Evolutionary conservation across 768 basidiomycete genomes (phyloP), one percentile per base, ranked within the genome.

Genomic region (Tylopilus subfusipes): DNA sequence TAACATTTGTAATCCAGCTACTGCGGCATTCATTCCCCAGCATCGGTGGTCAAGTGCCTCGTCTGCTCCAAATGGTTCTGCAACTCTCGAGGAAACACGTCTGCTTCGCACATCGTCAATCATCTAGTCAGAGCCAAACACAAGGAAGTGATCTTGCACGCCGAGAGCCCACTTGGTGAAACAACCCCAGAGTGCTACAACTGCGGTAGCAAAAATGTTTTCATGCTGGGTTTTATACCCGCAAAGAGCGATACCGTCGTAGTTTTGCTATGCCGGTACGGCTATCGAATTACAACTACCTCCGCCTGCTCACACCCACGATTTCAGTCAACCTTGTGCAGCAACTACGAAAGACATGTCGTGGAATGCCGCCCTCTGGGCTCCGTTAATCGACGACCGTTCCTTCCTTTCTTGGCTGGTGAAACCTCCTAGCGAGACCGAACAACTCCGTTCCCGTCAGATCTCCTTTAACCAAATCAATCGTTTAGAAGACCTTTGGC

Each of bases 341-440:
- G 91, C 94, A 4, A 88, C 97, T 56, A 93, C 92, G 18, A 95
- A 95, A 68, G 97, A 99, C 68, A 98, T 98, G 64, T 94, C 93
- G 2, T 99, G 97, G 97, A 98, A 99, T 64, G 90, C 95, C 5
- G 81, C 92, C 0, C 84, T 98, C 39, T 99, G 97, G 97, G 94
- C 94, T 11, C 96, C 97, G 13, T 84, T 99, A 58, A 99, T 99
- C 58, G 97, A 99, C 63, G 97, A 99, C 72, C 85, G 97, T 29
- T 93, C 92, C 4, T 99, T 99, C 79, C 80, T 99, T n/a, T 95
- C 95, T 5, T 99, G 97, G 97, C 78, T 99, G 48, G 96, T 98
- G 64, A 98, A 98, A 67, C 90, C 95, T 12, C 97, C 97, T 2
- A 91, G 86, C 62, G 97, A 98, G 75, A 88, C 90, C 1, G 97